These are phyloP conservation scores for Vitellaria paradoxa DNA, from an alignment of 179 eudicot species.

Conservation along the genomic window DNA sequence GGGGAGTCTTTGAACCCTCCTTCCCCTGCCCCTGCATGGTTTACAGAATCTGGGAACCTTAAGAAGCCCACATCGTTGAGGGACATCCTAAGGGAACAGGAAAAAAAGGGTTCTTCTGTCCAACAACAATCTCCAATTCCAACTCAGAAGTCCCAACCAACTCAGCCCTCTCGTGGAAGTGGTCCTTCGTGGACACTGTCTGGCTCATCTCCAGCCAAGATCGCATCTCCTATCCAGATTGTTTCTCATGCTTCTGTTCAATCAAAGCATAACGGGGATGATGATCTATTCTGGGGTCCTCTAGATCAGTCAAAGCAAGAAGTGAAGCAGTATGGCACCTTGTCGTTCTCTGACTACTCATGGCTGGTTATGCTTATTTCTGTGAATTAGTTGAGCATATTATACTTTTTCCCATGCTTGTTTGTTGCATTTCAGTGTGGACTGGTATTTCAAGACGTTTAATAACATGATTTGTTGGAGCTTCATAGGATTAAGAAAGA, in stretches of 20 bases:
- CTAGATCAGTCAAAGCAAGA: slow-evolving; percentile 79
- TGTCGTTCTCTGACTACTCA: slow-evolving; percentile 2
- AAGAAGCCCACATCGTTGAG: slow-evolving; percentile 72
- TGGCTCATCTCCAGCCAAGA: slow-evolving; percentile 57
- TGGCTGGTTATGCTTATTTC: background rate
- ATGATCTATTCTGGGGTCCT: slow-evolving; percentile 99
- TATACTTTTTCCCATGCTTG: background rate
- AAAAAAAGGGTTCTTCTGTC: slow-evolving; percentile 43
- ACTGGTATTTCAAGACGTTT: slow-evolving; percentile 18
- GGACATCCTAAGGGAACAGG: slow-evolving; percentile 86
- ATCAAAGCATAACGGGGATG: slow-evolving; percentile 66
- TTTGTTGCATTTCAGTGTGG: background rate
- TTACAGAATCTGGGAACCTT: slow-evolving; percentile 66
- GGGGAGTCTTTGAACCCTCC: slow-evolving; percentile 63
- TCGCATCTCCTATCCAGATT: slow-evolving; percentile 50
- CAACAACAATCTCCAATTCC: slow-evolving; percentile 40
- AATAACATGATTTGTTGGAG: too few species aligned
- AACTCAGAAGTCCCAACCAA: slow-evolving; percentile 52
- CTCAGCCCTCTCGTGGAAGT: slow-evolving; percentile 44
- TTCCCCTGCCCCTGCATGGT: slow-evolving; percentile 85
- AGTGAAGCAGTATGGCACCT: slow-evolving; percentile 55
- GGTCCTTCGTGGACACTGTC: slow-evolving; percentile 52
- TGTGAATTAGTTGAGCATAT: background rate
- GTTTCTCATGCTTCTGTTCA: slow-evolving; percentile 45
- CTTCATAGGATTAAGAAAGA: too few species aligned